These are phyloP conservation scores for Lactarius vividus DNA, from an alignment of 768 basidiomycete genomes.

Conservation along the genomic window DNA sequence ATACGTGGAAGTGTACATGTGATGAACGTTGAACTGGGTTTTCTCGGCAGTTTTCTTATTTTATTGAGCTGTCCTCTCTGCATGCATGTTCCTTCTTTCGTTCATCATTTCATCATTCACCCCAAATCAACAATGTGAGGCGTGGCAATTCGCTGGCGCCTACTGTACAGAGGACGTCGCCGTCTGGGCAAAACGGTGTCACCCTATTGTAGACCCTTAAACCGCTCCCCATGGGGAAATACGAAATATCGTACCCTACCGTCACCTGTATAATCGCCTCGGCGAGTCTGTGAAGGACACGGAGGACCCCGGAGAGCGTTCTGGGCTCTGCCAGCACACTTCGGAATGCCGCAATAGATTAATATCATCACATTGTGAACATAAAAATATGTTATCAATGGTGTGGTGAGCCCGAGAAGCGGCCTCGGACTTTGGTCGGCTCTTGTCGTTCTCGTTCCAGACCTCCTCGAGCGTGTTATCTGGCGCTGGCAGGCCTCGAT, in stretches of 20 bases:
- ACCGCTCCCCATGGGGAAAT: not conserved
- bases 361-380: no score
- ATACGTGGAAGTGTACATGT: constrained; percentile 50
- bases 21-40: not conserved
- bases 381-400: not conserved
- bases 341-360: not conserved
- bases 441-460: not conserved
- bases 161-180: not conserved
- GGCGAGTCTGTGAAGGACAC: not conserved
- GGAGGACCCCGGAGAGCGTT: not conserved
- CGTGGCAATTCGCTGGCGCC: not conserved
- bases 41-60: not conserved
- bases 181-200: not conserved
- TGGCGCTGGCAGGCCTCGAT: not conserved
- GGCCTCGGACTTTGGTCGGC: not conserved
- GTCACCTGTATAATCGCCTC: not conserved
- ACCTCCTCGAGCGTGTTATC: not conserved
- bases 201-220: not conserved
- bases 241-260: not conserved
- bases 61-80: not conserved
- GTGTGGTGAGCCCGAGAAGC: not conserved
- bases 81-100: not conserved
- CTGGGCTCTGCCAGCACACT: not conserved
- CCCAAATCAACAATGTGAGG: not conserved
- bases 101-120: not conserved